Conservation (phyloP, 164 flowering plant genomes). For the Piper betle region DNA sequence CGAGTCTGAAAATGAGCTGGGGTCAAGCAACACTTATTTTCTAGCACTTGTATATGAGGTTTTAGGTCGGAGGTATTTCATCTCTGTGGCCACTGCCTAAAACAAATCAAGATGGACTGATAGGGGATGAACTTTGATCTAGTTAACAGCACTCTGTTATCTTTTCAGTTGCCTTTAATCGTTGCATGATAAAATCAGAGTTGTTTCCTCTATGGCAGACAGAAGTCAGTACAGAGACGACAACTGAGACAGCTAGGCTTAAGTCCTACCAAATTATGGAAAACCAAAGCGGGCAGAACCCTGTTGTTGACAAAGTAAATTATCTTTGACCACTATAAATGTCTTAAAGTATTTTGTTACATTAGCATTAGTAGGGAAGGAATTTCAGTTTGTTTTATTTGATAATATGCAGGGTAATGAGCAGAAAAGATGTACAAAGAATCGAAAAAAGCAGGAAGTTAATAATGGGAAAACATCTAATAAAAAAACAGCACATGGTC, state of each 20-base stretch:
- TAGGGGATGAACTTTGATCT: no score
- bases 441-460: slow-evolving; percentile 15
- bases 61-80: no score
- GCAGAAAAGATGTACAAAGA: slow-evolving; percentile 22
- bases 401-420: slow-evolving; percentile 20
- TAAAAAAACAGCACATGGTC: slow-evolving; percentile 27
- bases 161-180: no score
- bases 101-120: no score
- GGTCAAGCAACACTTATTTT: no score
- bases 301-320: slow-evolving; percentile 27
- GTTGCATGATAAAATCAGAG: background rate
- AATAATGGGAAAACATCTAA: slow-evolving; percentile 11
- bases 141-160: no score
- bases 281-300: slow-evolving; percentile 12
- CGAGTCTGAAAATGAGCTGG: no score
- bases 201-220: slow-evolving; percentile 6
- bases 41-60: no score
- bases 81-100: no score
- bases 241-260: slow-evolving; percentile 8
- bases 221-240: slow-evolving; percentile 5
- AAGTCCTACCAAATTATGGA: slow-evolving; percentile 3
- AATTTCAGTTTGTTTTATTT: background rate
- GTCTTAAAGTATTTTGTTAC: background rate
- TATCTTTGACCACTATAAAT: background rate
- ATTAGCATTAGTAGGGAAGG: background rate